A percentile compares a stretch with the other conserved stretches of the same genome.
Evolutionary conservation across 768 basidiomycete species (phyloP).

Genomic region (Mycena belliarum): DNA sequence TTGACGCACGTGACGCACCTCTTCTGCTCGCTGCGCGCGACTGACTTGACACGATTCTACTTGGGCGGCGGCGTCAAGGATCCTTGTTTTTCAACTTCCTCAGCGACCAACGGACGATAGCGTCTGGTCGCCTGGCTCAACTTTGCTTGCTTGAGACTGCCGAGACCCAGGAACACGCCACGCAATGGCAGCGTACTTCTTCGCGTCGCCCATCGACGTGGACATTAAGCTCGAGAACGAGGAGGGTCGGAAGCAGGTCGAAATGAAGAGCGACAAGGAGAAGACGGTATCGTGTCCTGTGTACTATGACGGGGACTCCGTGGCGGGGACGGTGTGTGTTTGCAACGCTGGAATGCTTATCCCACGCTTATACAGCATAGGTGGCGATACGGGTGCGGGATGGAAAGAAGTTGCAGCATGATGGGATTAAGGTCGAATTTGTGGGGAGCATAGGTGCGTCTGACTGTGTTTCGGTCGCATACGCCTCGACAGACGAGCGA

Average conservation of each 20-base stretch:
- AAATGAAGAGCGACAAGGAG: conserved; percentile 89
- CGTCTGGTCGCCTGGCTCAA: not conserved
- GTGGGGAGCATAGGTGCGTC: conserved; percentile 89
- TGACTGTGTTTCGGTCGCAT: not conserved
- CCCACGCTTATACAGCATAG: conserved; percentile 38
- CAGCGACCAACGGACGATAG: not conserved
- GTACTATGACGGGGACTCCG: conserved; percentile 94
- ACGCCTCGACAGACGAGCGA: too few relatives aligned
- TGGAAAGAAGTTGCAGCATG: conserved; percentile 92
- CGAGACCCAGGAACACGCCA: not conserved
- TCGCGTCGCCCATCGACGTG: conserved; percentile 86
- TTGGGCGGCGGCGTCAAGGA: not conserved
- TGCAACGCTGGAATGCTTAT: not conserved
- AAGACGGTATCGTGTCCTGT: conserved; percentile 83
- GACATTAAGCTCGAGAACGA: conserved; percentile 88
- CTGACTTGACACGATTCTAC: not conserved
- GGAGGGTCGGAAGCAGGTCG: conserved; percentile 85
- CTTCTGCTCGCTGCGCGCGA: not conserved
- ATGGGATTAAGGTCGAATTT: conserved; percentile 97
- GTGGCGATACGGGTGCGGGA: conserved; percentile 87
- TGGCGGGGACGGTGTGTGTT: conserved; percentile 73
- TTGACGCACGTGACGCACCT: not conserved
- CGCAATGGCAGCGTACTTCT: conserved; percentile 86
- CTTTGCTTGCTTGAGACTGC: not conserved
- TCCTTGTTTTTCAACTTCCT: not conserved